These are phyloP conservation scores for Jaltomata sinuosa DNA, from an alignment of 257 asterid species.

Conservation along the genomic window DNA sequence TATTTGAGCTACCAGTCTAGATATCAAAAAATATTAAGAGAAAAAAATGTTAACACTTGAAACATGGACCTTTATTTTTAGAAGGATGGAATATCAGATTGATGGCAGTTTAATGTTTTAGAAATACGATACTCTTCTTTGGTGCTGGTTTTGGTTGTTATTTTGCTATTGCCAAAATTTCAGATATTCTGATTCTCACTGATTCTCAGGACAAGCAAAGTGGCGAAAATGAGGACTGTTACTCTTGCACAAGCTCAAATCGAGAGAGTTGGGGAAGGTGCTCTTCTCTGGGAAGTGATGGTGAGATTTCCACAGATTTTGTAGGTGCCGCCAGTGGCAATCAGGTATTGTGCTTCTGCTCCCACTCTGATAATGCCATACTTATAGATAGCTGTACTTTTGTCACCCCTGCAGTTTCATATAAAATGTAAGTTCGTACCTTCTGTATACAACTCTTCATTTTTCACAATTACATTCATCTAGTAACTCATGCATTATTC, in stretches of 20 bases:
- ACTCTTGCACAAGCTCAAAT: slow-evolving; percentile 87
- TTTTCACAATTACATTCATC: background rate
- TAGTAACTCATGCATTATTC: background rate
- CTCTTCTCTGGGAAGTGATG: slow-evolving; percentile 85
- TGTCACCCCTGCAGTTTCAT: background rate
- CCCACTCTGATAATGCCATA: background rate
- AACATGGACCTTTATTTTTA: background rate
- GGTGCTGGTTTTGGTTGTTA: background rate
- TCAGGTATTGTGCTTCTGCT: slow-evolving; percentile 38
- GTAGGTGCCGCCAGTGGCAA: slow-evolving; percentile 26
- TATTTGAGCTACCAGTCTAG: background rate
- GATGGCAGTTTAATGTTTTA: background rate
- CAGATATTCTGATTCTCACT: slow-evolving; percentile 9
- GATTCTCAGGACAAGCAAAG: slow-evolving; percentile 46
- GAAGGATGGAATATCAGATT: background rate
- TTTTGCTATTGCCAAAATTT: background rate
- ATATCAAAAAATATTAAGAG: background rate
- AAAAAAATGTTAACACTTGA: background rate
- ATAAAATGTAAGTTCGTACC: background rate
- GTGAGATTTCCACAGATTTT: slow-evolving; percentile 35
- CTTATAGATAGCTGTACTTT: background rate
- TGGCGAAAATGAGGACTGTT: slow-evolving; percentile 72
- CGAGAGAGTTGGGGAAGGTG: slow-evolving; percentile 99
- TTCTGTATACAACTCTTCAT: background rate
- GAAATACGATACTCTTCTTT: background rate